phyloP scores from a whole-genome alignment of 805 yeast genomes.

The Suhomyces pyralidae region DNA sequence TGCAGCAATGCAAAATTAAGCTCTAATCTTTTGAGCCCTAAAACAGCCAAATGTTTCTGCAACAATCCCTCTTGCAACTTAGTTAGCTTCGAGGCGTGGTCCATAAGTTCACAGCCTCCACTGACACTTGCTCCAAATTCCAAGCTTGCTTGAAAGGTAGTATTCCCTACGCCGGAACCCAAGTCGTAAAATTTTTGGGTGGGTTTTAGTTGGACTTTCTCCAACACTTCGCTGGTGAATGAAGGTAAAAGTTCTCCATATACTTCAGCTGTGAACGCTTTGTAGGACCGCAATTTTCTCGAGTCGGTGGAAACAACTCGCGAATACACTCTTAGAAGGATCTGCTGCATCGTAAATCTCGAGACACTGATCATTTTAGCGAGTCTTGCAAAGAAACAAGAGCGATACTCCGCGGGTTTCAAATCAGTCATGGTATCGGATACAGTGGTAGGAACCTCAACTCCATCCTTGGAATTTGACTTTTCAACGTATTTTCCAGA shows the following conservation, averaged over 20 bases:
- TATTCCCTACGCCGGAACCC: conserved; percentile 94
- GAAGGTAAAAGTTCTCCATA: conserved; percentile 87
- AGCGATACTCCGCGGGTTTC: conserved; percentile 20
- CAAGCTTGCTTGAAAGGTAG: conserved; percentile 83
- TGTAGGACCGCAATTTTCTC: conserved; percentile 60
- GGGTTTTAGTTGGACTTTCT: conserved; percentile 55
- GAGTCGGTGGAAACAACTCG: conserved; percentile 78
- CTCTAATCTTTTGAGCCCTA: conserved; percentile 61
- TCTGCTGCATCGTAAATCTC: conserved; percentile 51
- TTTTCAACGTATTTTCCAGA: neutral
- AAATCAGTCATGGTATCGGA: neutral
- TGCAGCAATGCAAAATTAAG: conserved; percentile 59
- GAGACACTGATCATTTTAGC: conserved; percentile 22
- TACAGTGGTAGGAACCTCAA: conserved; percentile 2
- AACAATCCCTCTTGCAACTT: conserved; percentile 58
- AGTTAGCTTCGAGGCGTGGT: conserved; percentile 70
- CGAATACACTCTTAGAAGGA: conserved; percentile 69
- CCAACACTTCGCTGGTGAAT: conserved; percentile 60
- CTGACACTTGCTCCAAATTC: conserved; percentile 75
- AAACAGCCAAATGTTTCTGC: conserved; percentile 51
- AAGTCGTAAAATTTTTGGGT: conserved; percentile 72
- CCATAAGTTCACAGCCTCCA: conserved; percentile 90
- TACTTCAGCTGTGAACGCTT: conserved; percentile 85
- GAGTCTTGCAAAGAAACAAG: conserved; percentile 20
- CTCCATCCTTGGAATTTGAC: neutral